Base-by-base conservation (phyloP, 768 basidiomycete genomes). In the Pluteus cervinus region DNA sequence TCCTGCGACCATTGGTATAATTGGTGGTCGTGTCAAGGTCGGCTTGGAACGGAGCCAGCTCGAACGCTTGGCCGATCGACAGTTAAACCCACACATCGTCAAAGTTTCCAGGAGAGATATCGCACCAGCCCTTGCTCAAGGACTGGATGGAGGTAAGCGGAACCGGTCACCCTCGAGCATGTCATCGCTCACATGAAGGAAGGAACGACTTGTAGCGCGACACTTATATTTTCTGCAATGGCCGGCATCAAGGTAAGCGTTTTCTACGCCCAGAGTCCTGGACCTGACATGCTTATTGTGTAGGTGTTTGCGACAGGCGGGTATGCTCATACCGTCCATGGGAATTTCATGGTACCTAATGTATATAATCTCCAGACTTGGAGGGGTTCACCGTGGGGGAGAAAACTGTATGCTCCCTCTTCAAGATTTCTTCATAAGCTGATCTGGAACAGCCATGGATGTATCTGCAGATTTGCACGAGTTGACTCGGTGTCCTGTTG, bases 241-340 rank as follows among this genome's bases (percentile, higher is more conserved):
- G 83, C 84, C 35, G 91, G 91, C 12, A 96, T 98, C 51, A 92
- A 87, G 70, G 79, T 83, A 44, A n/a, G n/a, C 17, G 42, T 35
- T 24, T 31, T 9, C 35, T 39, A 12, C 37, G 16, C 7, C 17
- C 5, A 37, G 15, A n/a, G 33, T 16, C 12, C n/a, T 33, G n/a
- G n/a, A 9, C 6, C 16, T 11, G 37, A 24, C 16, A 7, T 31
- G 17, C 22, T 25, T 30, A 22, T 53, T 16, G 47, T 20, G 8
- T 47, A 90, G 86, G 73, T 90, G 7, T 91, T 93, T 60, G 78
- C 86, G 12, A 99, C 94, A 2, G 94, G 94, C 51, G 94, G 93
- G 86, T 86, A 57, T 61, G 73, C 35, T 38, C 18, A 22, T 10
- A n/a, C 34, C 21, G 26, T 24, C n/a, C n/a, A 32, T 48, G 34